phyloP scores from a whole-genome alignment of 495 filamentous ascomycete species.

The Annulohypoxylon maeteangense region DNA sequence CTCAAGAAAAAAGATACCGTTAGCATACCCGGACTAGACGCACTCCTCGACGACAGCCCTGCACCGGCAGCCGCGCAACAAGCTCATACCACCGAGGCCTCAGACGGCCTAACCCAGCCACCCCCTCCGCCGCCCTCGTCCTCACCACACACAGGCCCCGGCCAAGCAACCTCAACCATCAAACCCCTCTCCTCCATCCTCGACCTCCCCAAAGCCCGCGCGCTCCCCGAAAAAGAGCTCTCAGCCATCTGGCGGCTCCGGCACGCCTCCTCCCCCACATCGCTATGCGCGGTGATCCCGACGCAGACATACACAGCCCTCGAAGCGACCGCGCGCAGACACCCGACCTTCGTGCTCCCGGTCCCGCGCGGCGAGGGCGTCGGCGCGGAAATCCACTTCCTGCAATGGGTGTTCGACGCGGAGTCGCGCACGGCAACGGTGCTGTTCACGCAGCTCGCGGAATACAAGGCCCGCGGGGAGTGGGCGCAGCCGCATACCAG shows the following conservation, averaged over 20 bases:
- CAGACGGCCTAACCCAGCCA: conserved; percentile 2
- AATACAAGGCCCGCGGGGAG: conserved; percentile 91
- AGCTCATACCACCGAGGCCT: not conserved
- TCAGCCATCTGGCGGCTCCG: conserved; percentile 91
- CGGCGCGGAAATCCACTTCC: conserved; percentile 85
- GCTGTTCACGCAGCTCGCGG: conserved; percentile 90
- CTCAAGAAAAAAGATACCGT: conserved; percentile 66
- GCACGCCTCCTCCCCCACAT: conserved; percentile 73
- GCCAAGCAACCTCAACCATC: conserved; percentile 63
- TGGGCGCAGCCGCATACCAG: conserved; percentile 92
- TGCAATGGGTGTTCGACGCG: conserved; percentile 77
- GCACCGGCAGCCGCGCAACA: not conserved
- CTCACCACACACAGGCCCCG: conserved; percentile 48
- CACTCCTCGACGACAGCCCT: conserved; percentile 47
- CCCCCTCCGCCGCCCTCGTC: conserved; percentile 24
- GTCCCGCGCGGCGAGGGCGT: conserved; percentile 72
- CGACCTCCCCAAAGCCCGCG: conserved; percentile 77
- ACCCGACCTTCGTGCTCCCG: conserved; percentile 92
- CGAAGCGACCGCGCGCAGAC: conserved; percentile 69
- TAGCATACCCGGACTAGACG: conserved; percentile 59
- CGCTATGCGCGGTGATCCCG: conserved; percentile 85
- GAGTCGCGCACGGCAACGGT: conserved; percentile 77
- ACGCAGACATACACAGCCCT: conserved; percentile 75
- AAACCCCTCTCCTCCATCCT: conserved; percentile 86
- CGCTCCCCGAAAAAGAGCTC: conserved; percentile 83